These are phyloP conservation scores for Corylus americana DNA, from an alignment of 306 rosid species.

Conservation along the genomic window DNA sequence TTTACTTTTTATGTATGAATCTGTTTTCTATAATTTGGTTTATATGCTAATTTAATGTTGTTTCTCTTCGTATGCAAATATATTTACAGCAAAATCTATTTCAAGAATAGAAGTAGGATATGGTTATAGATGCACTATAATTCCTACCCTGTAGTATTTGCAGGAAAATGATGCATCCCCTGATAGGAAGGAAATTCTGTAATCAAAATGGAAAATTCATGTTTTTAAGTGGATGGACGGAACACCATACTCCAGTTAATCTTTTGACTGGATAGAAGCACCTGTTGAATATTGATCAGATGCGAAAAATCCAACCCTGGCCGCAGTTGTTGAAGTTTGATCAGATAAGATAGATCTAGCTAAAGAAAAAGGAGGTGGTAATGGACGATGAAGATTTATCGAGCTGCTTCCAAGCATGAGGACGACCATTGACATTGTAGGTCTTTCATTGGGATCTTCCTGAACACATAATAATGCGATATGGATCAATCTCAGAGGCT, in stretches of 20 bases:
- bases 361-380: conserved; percentile 17
- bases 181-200: neutral
- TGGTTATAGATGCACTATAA: neutral
- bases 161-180: neutral
- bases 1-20: no score
- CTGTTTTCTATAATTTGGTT: no score
- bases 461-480: conserved; percentile 31
- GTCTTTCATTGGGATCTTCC: conserved; percentile 14
- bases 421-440: conserved; percentile 17
- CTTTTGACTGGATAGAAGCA: neutral
- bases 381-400: conserved; percentile 15
- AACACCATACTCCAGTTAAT: neutral
- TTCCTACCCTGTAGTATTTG: neutral
- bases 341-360: neutral
- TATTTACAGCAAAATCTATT: neutral
- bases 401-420: conserved; percentile 23
- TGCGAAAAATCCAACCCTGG: neutral
- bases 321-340: neutral
- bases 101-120: neutral
- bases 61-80: neutral
- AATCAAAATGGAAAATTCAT: neutral
- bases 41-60: neutral
- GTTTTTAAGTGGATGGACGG: neutral
- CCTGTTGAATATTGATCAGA: neutral
- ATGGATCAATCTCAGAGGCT: conserved; percentile 32